Percentiles rank a stretch among this genome's conserved stretches.
Conservation (phyloP, 805 yeast species). For the Barnettozyma sucrosica region DNA sequence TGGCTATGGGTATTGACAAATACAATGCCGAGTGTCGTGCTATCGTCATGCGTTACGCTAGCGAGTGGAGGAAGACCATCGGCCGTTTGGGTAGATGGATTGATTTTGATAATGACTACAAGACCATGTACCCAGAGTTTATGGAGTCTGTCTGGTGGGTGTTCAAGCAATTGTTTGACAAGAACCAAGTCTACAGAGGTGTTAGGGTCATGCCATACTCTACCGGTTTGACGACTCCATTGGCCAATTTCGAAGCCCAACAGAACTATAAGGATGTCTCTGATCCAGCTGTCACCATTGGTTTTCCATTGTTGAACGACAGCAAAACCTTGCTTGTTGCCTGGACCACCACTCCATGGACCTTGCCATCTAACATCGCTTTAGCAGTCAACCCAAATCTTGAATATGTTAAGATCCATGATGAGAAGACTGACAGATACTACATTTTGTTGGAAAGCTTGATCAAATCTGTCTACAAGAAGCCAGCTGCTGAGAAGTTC, state of each 20-base stretch:
- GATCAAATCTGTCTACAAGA: constrained; percentile 81
- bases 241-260: constrained; percentile 97
- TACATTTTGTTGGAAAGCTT: constrained; percentile 82
- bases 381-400: constrained; percentile 87
- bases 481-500: constrained; percentile 86
- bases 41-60: constrained; percentile 96
- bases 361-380: constrained; percentile 90
- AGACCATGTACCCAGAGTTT: constrained; percentile 89
- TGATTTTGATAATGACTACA: constrained; percentile 97
- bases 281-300: constrained; percentile 94
- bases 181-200: constrained; percentile 89
- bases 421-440: constrained; percentile 76
- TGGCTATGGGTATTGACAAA: constrained; percentile 88
- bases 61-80: constrained; percentile 89
- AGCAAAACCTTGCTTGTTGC: constrained; percentile 84
- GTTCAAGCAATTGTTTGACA: constrained; percentile 79
- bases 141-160: constrained; percentile 99
- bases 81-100: constrained; percentile 98
- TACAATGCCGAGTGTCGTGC: constrained; percentile 93
- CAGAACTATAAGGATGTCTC: constrained; percentile 95
- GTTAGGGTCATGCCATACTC: constrained; percentile 98
- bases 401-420: constrained; percentile 88
- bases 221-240: constrained; percentile 93
- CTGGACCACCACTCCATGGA: constrained; percentile 99
- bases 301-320: constrained; percentile 75